These are phyloP conservation scores for Mycocentrospora acerina DNA, from an alignment of 2,329 filamentous ascomycete species.

Conservation along the genomic window DNA sequence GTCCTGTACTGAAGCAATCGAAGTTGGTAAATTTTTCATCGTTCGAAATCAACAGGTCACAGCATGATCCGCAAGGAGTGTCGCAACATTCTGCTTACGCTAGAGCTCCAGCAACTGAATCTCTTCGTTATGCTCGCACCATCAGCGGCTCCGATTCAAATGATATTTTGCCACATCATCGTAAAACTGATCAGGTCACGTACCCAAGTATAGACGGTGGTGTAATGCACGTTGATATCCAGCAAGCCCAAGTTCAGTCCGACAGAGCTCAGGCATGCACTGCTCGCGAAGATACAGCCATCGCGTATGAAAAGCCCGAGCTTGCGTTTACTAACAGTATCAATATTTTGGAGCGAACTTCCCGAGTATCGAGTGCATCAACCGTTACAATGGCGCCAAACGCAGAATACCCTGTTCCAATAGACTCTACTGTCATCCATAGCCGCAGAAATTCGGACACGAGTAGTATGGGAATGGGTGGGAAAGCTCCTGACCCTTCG, in stretches of 20 bases:
- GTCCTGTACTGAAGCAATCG: slow-evolving; percentile 17
- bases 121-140: slow-evolving; percentile 23
- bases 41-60: background rate
- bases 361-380: slow-evolving; percentile 15
- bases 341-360: background rate
- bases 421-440: slow-evolving; percentile 18
- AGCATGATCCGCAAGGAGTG: background rate
- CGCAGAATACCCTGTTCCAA: slow-evolving; percentile 4
- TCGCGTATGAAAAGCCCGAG: background rate
- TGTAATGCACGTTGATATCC: background rate
- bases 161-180: slow-evolving; percentile 10
- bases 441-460: slow-evolving; percentile 12
- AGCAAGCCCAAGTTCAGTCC: background rate
- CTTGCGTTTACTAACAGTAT: background rate
- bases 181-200: background rate
- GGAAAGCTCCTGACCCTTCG: background rate
- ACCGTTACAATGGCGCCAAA: slow-evolving; percentile 16
- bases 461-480: slow-evolving; percentile 17
- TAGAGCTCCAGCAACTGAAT: background rate
- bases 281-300: background rate
- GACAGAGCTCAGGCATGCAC: background rate
- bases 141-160: slow-evolving; percentile 22
- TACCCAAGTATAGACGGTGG: background rate
- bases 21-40: slow-evolving; percentile 14
- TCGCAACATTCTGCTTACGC: slow-evolving; percentile 6